Base-by-base conservation (phyloP, 192 early-diverging fungal genomes). In the Radiomyces spectabilis region DNA sequence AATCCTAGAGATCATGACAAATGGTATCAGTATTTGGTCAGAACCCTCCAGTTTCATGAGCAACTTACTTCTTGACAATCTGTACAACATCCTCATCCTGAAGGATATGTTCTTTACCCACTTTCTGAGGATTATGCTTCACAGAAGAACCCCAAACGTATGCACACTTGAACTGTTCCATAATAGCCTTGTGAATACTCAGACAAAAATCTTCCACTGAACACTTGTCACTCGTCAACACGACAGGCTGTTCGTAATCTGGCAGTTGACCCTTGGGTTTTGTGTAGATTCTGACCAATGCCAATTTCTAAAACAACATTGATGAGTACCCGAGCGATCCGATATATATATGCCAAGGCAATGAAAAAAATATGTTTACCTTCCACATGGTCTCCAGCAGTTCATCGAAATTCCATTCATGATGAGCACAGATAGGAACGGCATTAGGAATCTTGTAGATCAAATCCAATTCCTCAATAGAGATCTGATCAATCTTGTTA, bases 401-500 rank as follows among this genome's bases (percentile, higher is more conserved):
- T 59, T 96, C 95, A 68, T 98, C 95, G 86, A 98, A 98, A 79
- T 98, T 98, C 95, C 86, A 89, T 64, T 82, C 86, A 58, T 89
- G 85, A 64, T 87, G 78, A 19, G 85, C 42, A 45, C 77, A 84
- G 58, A 90, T 79, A 29, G 85, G 88, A 41, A 95, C 85, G 5
- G 93, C 90, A 60, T 98, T 88, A 9, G 95, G 95, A 66, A 99
- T 95, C 70, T 92, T 92, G 81, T 95, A 96, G 27, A 99, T 84
- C 37, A 95, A 82, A 63, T 95, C 93, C 35, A 95, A 79, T 69
- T 98, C 92, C 71, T 97, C 86, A 52, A 95, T 92, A 26, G 88
- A 91, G 66, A 95, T 95, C 71, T 93, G 90, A 72, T 93, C 90
- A 63, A 99, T 97, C 78, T 99, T 99, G 87, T 99, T 99, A 43